phyloP scores from a whole-genome alignment of 192 early-diverging fungal genomes.

The Umbelopsis sp. region DNA sequence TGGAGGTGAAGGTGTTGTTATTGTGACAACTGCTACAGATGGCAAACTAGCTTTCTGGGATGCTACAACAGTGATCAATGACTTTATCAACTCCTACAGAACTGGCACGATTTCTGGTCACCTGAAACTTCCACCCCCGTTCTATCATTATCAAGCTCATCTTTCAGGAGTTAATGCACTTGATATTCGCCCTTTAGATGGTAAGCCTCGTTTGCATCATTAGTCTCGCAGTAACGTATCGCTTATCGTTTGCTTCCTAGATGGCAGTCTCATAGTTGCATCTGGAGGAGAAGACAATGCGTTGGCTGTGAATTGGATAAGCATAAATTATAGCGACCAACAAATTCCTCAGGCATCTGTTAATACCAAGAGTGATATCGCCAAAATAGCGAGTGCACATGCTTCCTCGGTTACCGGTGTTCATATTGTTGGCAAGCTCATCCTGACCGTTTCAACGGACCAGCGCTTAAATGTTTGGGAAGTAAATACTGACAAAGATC shows the following conservation, averaged over 20 bases:
- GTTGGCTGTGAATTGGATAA: slow-evolving; percentile 38
- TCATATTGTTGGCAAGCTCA: slow-evolving; percentile 33
- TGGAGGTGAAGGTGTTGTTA: slow-evolving; percentile 37
- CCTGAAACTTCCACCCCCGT: slow-evolving; percentile 32
- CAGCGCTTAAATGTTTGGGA: slow-evolving; percentile 69
- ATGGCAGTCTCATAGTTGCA: slow-evolving; percentile 43
- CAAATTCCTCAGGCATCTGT: background rate
- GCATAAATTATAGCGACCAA: slow-evolving; percentile 21
- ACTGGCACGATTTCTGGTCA: background rate
- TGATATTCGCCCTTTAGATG: slow-evolving; percentile 35
- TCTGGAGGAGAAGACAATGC: slow-evolving; percentile 85
- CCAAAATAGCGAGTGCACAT: slow-evolving; percentile 51
- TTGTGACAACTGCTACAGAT: slow-evolving; percentile 61
- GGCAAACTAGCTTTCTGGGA: slow-evolving; percentile 33
- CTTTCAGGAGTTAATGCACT: slow-evolving; percentile 80
- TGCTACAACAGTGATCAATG: background rate
- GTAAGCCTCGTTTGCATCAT: background rate
- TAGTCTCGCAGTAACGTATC: background rate
- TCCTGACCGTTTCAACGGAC: slow-evolving; percentile 66
- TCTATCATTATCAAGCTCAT: slow-evolving; percentile 37
- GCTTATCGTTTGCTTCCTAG: background rate
- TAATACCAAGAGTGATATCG: background rate
- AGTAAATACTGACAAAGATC: slow-evolving; percentile 20
- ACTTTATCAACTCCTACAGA: slow-evolving; percentile 25
- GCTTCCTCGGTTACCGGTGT: slow-evolving; percentile 72